Conservation (phyloP, 257 asterid species). For the Solanum microdontum region DNA sequence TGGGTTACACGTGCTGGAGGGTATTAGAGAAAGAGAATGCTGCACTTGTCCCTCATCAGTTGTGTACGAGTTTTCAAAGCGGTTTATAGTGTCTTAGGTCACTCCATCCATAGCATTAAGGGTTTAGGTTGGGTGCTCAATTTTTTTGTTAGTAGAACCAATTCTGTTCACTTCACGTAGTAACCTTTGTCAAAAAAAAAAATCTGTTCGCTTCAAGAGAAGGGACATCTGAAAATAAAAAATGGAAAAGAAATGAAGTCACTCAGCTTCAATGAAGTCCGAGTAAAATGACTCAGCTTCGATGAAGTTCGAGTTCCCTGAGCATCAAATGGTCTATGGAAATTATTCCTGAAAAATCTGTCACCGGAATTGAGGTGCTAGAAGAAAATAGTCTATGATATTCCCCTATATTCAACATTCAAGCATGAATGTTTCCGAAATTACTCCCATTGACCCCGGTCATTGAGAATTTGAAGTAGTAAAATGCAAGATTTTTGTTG, state of each 20-base stretch:
- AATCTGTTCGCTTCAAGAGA: neutral
- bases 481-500: neutral
- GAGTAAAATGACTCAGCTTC: neutral
- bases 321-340: neutral
- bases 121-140: neutral
- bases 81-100: neutral
- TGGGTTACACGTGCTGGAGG: neutral
- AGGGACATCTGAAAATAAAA: neutral
- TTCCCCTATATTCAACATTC: neutral
- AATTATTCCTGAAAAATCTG: neutral
- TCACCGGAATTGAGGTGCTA: neutral
- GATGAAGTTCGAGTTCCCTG: neutral
- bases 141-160: neutral
- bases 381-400: neutral
- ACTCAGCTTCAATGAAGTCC: neutral
- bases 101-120: neutral
- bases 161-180: neutral
- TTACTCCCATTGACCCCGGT: neutral
- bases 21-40: neutral
- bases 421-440: neutral
- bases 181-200: neutral
- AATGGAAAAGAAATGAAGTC: neutral
- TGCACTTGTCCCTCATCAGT: neutral
- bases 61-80: neutral
- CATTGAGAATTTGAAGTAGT: neutral